Base-by-base conservation (phyloP, 352 stramenopile species). In the Aphanomyces cochlioides region DNA sequence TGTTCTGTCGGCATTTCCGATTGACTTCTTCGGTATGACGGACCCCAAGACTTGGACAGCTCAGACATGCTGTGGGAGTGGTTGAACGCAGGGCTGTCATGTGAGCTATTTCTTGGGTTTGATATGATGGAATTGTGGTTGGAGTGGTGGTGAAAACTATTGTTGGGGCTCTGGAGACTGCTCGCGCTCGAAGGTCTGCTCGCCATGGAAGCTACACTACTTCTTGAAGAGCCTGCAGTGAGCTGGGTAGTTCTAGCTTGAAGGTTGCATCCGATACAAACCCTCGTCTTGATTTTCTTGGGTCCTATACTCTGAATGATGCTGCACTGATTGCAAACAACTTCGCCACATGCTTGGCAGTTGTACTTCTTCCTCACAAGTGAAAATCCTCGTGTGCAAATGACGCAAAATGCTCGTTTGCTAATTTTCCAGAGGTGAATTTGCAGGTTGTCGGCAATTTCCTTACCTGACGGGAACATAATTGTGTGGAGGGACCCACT, bases 361-460 rank as follows among this genome's bases (percentile, higher is more conserved):
- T 90, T 91, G 75, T 93, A 90, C 67, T 93, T 93, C 72, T 93
- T 93, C 28, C 86, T 79, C 48, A 93, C 83, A 28, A 93, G 79
- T 21, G 86, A 92, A 67, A 93, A 93, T 68, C 84, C 90, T 36
- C 86, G 85, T 2, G 86, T 93, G 67, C 86, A 93, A 7, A 93
- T 80, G 8, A 89, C 74, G 67, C 86, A 93, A 71, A 82, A 91
- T 34, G 90, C 77, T n/a, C 86, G 84, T 50, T 85, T 84, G 60
- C 73, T 75, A 63, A 4, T 3, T 28, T 28, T n/a, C 43, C 1
- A 34, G 19, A 21, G 47, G 12, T 13, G 47, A 15, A 67, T 7
- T 19, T 56, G 15, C 10, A 59, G 19, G 1, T 56, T 7, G 43
- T 15, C 43, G 37, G 13, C n/a, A 28, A 6, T 7, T 13, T 41